Base-by-base conservation (phyloP, 352 stramenopile species). In the Phytophthora meadii region DNA sequence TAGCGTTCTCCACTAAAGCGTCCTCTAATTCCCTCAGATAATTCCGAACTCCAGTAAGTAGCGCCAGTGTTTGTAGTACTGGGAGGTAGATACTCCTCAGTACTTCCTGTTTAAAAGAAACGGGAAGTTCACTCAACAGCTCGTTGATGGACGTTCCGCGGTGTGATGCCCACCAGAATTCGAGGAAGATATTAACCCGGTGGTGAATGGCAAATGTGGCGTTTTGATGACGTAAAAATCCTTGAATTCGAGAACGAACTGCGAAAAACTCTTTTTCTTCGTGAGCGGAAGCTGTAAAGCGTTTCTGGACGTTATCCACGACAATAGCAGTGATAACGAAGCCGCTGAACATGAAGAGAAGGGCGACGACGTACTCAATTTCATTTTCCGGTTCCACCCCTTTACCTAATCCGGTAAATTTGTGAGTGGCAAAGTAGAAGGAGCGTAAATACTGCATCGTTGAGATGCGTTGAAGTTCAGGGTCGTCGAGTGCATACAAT, bases 131-230 rank as follows among this genome's bases (percentile, higher is more conserved):
- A 3, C 51, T 17, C 0, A 88, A 41, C 3, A 90, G 34, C 4
- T 84, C 63, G 0, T 62, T 63, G 2, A 82, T 81, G 0, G 69
- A 71, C 0, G 74, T 73, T 0, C 79, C 79, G 1, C 79, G 74
- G 55, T 90, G 81, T 0, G 79, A 72, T 12, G 75, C 68, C 81
- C 81, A 88, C 81, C 81, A 88, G 60, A 79, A 90, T 36, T 90
- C 81, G 5, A 90, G 53, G 37, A 87, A 90, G 7, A 70, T 53
- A 44, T 82, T 84, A 0, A 86, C 81, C 1, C 81, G 79, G 10
- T 82, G 66, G 19, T 86, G 70, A 40, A 90, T 76, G 0, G 65
- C 62, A 0, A 81, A 63, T 0, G 79, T 75, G 0, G 76, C 79
- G 11, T 76, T 78, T 36, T 90, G 81, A 1, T 68, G 79, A 4